Evolutionary conservation across 495 filamentous ascomycete species (phyloP), one percentile per base, ranked within the genome.

Genomic region (Hyaloscypha variabilis): DNA sequence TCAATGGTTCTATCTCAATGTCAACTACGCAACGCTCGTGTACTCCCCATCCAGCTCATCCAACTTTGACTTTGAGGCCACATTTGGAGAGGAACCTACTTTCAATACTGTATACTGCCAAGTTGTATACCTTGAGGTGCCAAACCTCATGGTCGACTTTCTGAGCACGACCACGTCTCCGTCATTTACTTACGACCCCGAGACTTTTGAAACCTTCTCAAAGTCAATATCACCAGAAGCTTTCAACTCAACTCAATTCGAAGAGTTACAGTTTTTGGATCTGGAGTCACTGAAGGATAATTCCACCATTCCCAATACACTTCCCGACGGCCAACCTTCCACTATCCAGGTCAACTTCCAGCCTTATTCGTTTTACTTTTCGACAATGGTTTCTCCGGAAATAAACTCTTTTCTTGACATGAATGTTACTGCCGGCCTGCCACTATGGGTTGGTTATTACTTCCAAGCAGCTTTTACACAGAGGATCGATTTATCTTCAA

Each of bases 401-500:
- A 52, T 52, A n/a, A 19, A 6, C 23, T 4, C 4, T 24, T 52
- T n/a, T 6, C 49, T 6, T 24, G n/a, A 52, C 49, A 52, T 52
- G 49, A 24, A 19, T 52, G 19, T 52, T 52, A n/a, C 49, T 19
- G n/a, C 6, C 19, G 49, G 49, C 49, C 17, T 52, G 23, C 49
- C 49, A n/a, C 5, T 4, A 5, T 52, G 49, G 49, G 49, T 19
- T 6, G 49, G 17, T 24, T 4, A n/a, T n/a, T 52, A 52, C n/a
- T 24, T 52, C 49, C 49, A 52, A 52, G 49, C 49, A 52, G 49
- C 49, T n/a, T 52, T 52, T 52, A 24, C 23, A 5, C 49, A 52
- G 49, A 52, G 49, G 23, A 52, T 52, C 49, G 49, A 52, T 19
- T 52, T 52, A 52, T 52, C 49, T 52, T 52, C 49, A 52, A 52